Conservation (phyloP, 208 protist species). For the Acanthamoeba healyi region DNA sequence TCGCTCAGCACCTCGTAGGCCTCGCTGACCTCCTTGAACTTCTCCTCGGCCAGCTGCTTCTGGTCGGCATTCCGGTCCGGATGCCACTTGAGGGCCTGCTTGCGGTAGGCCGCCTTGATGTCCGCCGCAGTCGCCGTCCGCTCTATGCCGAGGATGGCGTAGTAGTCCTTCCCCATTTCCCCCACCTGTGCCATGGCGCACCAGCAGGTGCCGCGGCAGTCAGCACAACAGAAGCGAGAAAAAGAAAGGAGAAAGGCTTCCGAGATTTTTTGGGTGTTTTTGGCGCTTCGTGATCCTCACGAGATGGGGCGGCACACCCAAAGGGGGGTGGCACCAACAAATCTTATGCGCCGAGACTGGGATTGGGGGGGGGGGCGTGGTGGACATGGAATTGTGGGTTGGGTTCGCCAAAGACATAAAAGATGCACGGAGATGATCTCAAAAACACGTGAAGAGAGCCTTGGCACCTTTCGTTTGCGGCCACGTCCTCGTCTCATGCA, state of each 20-base stretch:
- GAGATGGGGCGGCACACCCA: too few relatives aligned
- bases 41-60: constrained; percentile 71
- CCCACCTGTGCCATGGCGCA: neutral
- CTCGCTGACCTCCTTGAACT: constrained; percentile 59
- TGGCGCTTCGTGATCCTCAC: neutral
- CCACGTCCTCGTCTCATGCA: neutral
- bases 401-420: neutral
- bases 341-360: too few relatives aligned
- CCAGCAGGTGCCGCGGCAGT: neutral
- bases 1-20: constrained; percentile 83
- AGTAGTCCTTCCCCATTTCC: constrained; percentile 79
- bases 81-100: constrained; percentile 82
- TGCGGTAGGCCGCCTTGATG: constrained; percentile 81
- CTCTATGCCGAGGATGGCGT: constrained; percentile 78
- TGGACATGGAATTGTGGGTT: neutral
- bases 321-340: neutral
- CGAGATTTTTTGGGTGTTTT: neutral
- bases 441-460: neutral
- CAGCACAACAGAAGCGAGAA: neutral
- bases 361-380: too few relatives aligned
- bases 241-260: neutral
- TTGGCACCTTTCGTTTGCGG: constrained; percentile 60
- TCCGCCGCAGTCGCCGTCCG: constrained; percentile 76
- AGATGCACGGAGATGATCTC: neutral
- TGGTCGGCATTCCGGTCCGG: constrained; percentile 82